Evolutionary conservation across 2,329 filamentous ascomycete genomes (phyloP), one percentile per base, ranked within the genome.

Genomic region (Paecilomyces variotii): DNA sequence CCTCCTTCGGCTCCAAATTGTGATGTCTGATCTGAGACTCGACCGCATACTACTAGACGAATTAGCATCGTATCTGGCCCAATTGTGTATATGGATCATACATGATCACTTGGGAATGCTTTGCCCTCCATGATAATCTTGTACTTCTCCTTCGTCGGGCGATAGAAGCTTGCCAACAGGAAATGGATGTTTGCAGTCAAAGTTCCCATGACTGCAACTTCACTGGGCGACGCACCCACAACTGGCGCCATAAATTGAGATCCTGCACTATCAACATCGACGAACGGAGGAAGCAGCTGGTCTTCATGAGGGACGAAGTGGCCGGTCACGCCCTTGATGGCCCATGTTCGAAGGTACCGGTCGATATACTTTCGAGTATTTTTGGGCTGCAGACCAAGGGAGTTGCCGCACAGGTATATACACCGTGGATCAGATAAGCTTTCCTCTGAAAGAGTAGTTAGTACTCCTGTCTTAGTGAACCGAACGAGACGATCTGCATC

Each of bases 71-170:
- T 19, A 1, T 45, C 19, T 45, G 14, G 9, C 6, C 10, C 26
- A 54, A 57, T 4, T 26, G 30, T 27, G 26, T 24, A 28, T 2
- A 25, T 35, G 25, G 28, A 52, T 68, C 81, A 65, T 79, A 87
- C 86, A 73, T 90, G 87, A 69, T 96, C 91, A 72, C 88, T 92
- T 0, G 91, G 92, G 65, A 96, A 96, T 0, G 91, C 90, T 69
- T 91, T 91, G 74, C 89, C 90, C 73, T 96, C 91, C n/a, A 93
- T 80, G 56, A 95, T 88, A 62, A 96, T 88, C 77, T 93, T 94
- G 76, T 88, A 87, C 45, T 75, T 80, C 68, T 82, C 77, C 53
- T 77, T 74, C 0, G 81, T 87, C 0, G 90, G 90, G 56, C 78
- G 80, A 76, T 93, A 96, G 76, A 96, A 95, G 74, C 87, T 90